Evolutionary conservation across 2,329 filamentous ascomycete species (phyloP), one percentile per base, ranked within the genome.

Genomic region (Cladorrhinum sp.): DNA sequence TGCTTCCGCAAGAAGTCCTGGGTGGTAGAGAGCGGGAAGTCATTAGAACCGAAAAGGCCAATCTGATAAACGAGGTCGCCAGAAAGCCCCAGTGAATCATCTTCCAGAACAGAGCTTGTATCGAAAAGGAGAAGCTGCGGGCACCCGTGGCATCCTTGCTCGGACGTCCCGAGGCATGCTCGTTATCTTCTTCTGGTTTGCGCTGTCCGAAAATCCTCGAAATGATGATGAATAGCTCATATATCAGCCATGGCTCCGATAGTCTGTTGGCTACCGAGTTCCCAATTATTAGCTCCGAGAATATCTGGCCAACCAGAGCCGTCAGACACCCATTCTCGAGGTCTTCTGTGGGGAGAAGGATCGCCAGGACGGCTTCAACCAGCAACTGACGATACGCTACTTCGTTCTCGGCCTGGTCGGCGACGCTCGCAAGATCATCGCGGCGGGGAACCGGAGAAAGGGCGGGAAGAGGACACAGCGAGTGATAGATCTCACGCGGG

Each of bases 301-400:
- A 81, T 65, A 98, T 90, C 75, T 97, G 92, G 58, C 87, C 86
- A 64, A 97, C 89, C 63, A 99, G 80, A 36, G 91, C 84, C 59
- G 90, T 89, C 69, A 98, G 80, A 73, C 91, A 96, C 57, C 85
- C 85, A 73, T 96, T 98, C 70, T 93, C 87, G 41, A 98, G 79
- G 73, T 98, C 93, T 70, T 98, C 93, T 16, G 92, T 95, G 9
- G 95, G 95, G 20, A 99, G 81, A 16, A 99, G 82, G 56, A 96
- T 81, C 23, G 91, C 88, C 63, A 99, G 79, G 38, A 92, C 81
- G 27, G 89, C 91, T 70, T 93, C 87, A 16, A 93, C 88, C n/a
- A 98, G 81, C 59, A 98, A 79, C 71, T 96, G 91, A 67, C 93
- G 89, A 79, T 97, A 98, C 50, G 85, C 81, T 24, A 82, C 81